Base-by-base conservation (phyloP, 2,329 filamentous ascomycete species). In the Paraconiothyrium brasiliense region DNA sequence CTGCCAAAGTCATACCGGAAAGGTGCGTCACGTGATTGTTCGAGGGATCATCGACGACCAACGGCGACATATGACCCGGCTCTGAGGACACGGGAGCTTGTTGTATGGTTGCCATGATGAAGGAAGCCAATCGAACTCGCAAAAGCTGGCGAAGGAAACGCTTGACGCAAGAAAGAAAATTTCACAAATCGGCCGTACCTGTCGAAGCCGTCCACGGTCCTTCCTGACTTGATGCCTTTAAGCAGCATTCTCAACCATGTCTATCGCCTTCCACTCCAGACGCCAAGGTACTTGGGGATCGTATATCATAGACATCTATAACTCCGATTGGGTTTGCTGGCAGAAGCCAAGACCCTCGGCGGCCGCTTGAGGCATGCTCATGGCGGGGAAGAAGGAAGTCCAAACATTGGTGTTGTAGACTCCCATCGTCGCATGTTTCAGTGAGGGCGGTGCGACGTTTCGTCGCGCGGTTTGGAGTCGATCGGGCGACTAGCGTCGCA, bases 341-440 rank as follows among this genome's bases (percentile, higher is more conserved):
- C 52, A 44, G 51, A 61, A 35, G 57, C 59, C 63, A 59, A 64
- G 60, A 54, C 44, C 22, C 34, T 27, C 24, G 43, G 27, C 14
- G 48, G 30, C 22, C 54, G 27, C 48, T 56, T 59, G 55, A 37
- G 34, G 37, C 43, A 63, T 64, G 20, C 43, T 58, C 27, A 49
- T 59, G 59, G 44, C 34, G 52, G 24, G 34, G 52, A 54, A 61
- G 67, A 63, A 63, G 58, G 52, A 30, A 44, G 47, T 54, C 57
- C 64, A 68, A 66, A 72, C 70, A 61, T 57, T 72, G 66, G 70
- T 71, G 68, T 64, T 63, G 67, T 67, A 65, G 52, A 48, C 54
- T 61, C 70, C 62, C 62, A 61, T 63, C 66, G 61, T 70, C 64
- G 51, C 54, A 62, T 60, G 68, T 71, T 71, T 71, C 68, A 69